Evolutionary conservation across 305 asterid species (phyloP), one percentile per base, ranked within the genome.

Genomic region (Salvia sclarea): DNA sequence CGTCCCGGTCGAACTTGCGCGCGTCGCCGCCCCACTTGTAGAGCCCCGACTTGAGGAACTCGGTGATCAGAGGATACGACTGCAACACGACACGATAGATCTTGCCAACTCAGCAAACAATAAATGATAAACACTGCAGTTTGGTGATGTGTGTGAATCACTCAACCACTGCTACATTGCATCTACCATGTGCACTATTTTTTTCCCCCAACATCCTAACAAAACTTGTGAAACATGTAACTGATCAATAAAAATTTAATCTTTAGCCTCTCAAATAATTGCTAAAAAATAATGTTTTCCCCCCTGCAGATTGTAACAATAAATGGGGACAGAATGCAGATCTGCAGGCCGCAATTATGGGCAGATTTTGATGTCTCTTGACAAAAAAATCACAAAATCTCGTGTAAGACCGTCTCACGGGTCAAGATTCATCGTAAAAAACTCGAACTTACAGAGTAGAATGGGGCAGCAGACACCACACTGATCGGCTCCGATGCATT

Each of bases 1-100:
- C 52, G 8, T 79, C 80, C 66, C 62, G 76, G 76, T 73, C 74
- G 66, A 83, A 88, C 49, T 81, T 67, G 71, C 53, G 55, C 13
- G 95, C 97, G 54, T 90, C 95, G 1, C 98, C 98, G 3, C 61
- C 93, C 98, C 98, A 93, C 73, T 84, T 81, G 69, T 88, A 82
- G 18, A 90, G 88, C 50, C 95, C 94, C 5, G 98, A 93, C 78
- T 88, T 93, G 71, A 90, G 80, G 72, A 85, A 82, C 43, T 90
- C 90, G 0, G 96, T 86, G 65, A 90, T 85, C 86, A 82, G 57
- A 0, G 98, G 96, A 72, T 93, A 93, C n/a, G 88, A 85, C 98
- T 93, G 93, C 88, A 79, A 73, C 66, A 38, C 55, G 66, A 40
- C 31, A 33, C 14, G 14, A 9, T 17, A 38, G 71, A 73, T 33